Evolutionary conservation across 140 eudicot genomes (phyloP), one percentile per base, ranked within the genome.

Genomic region (Oenanthe javanica): DNA sequence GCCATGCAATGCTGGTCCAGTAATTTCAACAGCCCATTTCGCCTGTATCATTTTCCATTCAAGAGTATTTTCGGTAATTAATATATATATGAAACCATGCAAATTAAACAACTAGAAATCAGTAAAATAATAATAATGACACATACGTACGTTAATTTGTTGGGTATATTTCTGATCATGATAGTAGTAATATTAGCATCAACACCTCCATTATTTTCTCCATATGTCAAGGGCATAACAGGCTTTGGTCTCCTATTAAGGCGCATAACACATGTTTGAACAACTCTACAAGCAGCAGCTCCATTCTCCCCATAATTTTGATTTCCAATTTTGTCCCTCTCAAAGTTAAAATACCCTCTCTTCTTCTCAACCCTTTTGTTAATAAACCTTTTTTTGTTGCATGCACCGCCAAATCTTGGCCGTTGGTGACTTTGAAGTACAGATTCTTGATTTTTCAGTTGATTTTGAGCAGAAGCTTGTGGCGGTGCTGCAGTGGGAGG

Each of bases 91-190:
- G 36, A 31, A 31, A 31, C 36, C 36, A 31, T 31, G 36, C 36
- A 31, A 31, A 31, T 31, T 31, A 31, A 31, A 31, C 36, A 31
- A 31, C 36, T 31, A 31, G 36, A 31, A 31, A 9, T 31, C 36
- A 31, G 36, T 31, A 31, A 31, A 31, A 31, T 31, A 18, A 9
- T 0, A 47, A 72, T 18, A 12, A 9, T 18, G 10, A 70, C 63
- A 15, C 6, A 52, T 84, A 84, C 87, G 72, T 77, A 31, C 36
- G 36, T 31, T 3, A 77, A 84, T 40, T 84, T 75, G 59, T 86
- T 89, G 36, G 92, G 92, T 1, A 89, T 79, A 81, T 89, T 89
- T 59, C 76, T 84, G 66, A 89, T 84, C 92, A 89, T 89, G 48
- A 84, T 70, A 42, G 90, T 82, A 48, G 90, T 87, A 0, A 75